Evolutionary conservation across 208 protist species (phyloP).

Genomic region (Leishmania turanica): DNA sequence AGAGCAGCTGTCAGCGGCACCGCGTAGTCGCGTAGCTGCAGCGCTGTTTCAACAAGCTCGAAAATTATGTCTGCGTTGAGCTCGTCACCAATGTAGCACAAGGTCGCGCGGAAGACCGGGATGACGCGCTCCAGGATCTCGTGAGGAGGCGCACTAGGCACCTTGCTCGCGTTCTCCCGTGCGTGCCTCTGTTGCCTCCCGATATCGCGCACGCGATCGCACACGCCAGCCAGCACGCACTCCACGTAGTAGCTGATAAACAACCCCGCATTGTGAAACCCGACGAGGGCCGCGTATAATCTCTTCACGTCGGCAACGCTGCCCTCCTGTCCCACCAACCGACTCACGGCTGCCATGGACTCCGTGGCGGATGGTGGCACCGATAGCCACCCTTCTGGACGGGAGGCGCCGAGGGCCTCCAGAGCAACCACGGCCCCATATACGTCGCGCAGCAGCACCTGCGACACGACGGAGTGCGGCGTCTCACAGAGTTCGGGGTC

Average conservation of each 20-base stretch:
- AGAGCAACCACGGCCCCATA: constrained; percentile 45
- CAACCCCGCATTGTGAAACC: constrained; percentile 79
- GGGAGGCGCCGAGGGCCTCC: constrained; percentile 42
- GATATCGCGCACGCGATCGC: constrained; percentile 54
- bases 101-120: constrained; percentile 46
- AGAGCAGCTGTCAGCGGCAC: constrained; percentile 28
- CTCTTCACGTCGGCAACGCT: constrained; percentile 37
- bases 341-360: constrained; percentile 47
- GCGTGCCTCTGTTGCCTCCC: neutral
- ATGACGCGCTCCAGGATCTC: constrained; percentile 57
- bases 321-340: constrained; percentile 53
- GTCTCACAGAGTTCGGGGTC: constrained; percentile 60
- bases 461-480: constrained; percentile 65
- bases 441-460: constrained; percentile 45
- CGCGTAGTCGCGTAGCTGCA: constrained; percentile 38
- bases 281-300: constrained; percentile 67
- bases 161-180: neutral
- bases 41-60: constrained; percentile 61
- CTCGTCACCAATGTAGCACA: constrained; percentile 84
- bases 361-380: constrained; percentile 45
- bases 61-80: constrained; percentile 81
- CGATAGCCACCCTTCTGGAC: constrained; percentile 73
- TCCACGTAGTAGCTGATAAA: constrained; percentile 71
- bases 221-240: constrained; percentile 66
- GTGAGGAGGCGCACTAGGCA: constrained; percentile 32